These are phyloP conservation scores for Talinum fruticosum DNA, from an alignment of 148 eudicot species.

Conservation along the genomic window DNA sequence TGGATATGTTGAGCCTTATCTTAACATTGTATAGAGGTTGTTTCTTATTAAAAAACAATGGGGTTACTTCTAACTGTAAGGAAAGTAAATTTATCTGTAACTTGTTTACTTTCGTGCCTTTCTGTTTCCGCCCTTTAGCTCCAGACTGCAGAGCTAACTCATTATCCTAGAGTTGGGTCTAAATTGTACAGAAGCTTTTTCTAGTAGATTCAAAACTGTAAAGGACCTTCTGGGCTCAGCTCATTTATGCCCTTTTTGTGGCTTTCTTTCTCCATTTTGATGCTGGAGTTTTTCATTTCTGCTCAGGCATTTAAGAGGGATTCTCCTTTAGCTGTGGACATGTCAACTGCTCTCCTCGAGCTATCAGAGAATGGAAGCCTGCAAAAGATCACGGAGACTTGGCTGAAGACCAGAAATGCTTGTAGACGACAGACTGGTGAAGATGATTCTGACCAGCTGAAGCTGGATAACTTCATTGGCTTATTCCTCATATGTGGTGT, in stretches of 20 bases:
- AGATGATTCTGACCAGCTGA: constrained; percentile 34
- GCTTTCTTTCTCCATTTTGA: neutral
- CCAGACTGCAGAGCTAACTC: neutral
- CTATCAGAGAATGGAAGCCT: constrained; percentile 40
- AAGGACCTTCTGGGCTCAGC: neutral
- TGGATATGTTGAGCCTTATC: neutral
- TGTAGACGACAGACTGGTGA: constrained; percentile 6
- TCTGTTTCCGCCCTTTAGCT: too few species aligned
- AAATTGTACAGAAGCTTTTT: neutral
- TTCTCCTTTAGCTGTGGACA: constrained; percentile 44
- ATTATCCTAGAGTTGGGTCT: neutral
- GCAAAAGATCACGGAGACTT: constrained; percentile 35
- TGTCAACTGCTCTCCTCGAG: constrained; percentile 46
- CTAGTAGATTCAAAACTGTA: neutral
- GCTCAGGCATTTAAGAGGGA: constrained; percentile 42
- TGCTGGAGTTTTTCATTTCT: neutral
- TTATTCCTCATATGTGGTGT: constrained; percentile 28
- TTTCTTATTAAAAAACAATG: neutral
- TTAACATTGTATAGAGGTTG: neutral
- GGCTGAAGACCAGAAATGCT: constrained; percentile 20
- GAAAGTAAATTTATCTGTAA: too few species aligned
- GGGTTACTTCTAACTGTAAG: too few species aligned
- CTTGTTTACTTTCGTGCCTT: too few species aligned
- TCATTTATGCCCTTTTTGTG: neutral
- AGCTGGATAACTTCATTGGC: constrained; percentile 30